Evolutionary conservation across 108 stramenopile genomes (phyloP).

Genomic region (Cyclotella kingstonii): DNA sequence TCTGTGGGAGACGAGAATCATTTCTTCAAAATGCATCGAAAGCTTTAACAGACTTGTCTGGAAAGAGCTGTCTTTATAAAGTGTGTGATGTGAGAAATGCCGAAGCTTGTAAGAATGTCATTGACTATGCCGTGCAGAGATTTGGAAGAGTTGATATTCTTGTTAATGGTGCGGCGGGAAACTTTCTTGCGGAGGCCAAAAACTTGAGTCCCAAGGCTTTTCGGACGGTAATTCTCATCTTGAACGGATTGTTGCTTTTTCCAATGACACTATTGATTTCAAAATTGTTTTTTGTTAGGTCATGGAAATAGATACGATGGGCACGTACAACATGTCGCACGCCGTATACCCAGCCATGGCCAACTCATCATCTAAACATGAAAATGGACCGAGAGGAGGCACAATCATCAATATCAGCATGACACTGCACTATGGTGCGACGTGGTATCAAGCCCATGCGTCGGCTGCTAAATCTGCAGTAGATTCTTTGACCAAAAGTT

Average conservation of each 20-base stretch:
- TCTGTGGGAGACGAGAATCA: constrained; percentile 71
- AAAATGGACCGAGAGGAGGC: constrained; percentile 34
- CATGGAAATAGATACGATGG: constrained; percentile 90
- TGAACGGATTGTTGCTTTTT: not conserved
- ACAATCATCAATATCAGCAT: constrained; percentile 89
- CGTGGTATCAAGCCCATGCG: constrained; percentile 92
- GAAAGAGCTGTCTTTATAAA: constrained; percentile 49
- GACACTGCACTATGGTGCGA: constrained; percentile 87
- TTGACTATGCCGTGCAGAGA: constrained; percentile 47
- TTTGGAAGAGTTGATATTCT: constrained; percentile 81
- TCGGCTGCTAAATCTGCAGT: constrained; percentile 91
- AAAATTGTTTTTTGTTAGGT: not conserved
- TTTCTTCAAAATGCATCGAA: constrained; percentile 67
- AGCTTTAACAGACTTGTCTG: constrained; percentile 38
- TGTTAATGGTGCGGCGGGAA: constrained; percentile 91
- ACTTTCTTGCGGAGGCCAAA: constrained; percentile 86
- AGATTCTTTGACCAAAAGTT: constrained; percentile 86
- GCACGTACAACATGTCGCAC: constrained; percentile 90
- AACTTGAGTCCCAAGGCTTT: constrained; percentile 86
- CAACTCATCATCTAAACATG: constrained; percentile 13
- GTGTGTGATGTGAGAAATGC: constrained; percentile 82
- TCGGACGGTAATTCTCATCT: constrained; percentile 59
- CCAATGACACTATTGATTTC: not conserved
- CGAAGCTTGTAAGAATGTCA: constrained; percentile 54
- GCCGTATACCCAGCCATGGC: constrained; percentile 74